Evolutionary conservation across 345 rosid species (phyloP).

Genomic region (Lepidium sativum): DNA sequence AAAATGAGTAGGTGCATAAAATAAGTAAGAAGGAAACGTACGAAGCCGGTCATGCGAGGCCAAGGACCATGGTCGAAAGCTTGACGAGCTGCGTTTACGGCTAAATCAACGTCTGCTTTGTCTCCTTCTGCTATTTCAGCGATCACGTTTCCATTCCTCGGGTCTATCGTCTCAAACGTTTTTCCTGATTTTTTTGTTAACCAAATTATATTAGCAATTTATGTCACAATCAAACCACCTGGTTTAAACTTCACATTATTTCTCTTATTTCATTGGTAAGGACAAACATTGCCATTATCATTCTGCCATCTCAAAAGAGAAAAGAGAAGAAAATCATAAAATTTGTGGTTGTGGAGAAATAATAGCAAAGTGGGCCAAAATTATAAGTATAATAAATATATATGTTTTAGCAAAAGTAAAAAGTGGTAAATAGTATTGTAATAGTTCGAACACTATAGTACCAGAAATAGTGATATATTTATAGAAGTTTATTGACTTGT

Average conservation of each 20-base stretch:
- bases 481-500: too few relatives aligned
- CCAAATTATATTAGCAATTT: not conserved
- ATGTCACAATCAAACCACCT: slow-evolving; percentile 1
- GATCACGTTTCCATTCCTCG: slow-evolving; percentile 40
- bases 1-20: not conserved
- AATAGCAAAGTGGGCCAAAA: not conserved
- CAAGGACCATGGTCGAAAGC: slow-evolving; percentile 66
- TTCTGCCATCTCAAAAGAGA: not conserved
- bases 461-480: too few relatives aligned
- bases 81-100: slow-evolving; percentile 55
- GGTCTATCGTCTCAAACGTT: slow-evolving; percentile 53
- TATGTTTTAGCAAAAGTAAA: too few relatives aligned
- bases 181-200: slow-evolving; percentile 23
- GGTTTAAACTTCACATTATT: not conserved
- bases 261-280: not conserved
- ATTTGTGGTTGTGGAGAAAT: slow-evolving; percentile 1
- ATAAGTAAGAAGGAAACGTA: slow-evolving; percentile 19
- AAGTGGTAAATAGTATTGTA: too few relatives aligned
- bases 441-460: too few relatives aligned
- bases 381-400: too few relatives aligned
- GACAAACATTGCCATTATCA: not conserved
- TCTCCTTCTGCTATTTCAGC: slow-evolving; percentile 47
- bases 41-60: slow-evolving; percentile 59
- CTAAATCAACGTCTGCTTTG: slow-evolving; percentile 46
- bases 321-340: not conserved